phyloP scores from a whole-genome alignment of 2,329 filamentous ascomycete species.

The Shiraia sp. region DNA sequence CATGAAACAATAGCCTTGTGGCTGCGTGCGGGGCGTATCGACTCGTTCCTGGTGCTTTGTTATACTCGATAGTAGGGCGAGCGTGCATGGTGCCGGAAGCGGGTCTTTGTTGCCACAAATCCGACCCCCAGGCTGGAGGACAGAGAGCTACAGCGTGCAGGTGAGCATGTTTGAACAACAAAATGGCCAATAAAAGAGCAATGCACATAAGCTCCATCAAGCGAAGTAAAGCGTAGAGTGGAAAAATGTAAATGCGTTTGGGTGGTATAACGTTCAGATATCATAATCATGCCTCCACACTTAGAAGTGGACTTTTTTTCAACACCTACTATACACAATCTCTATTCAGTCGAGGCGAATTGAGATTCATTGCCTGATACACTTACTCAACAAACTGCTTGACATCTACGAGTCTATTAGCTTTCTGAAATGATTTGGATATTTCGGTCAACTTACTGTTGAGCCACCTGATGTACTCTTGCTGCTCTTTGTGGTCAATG shows the following conservation, averaged over 20 bases:
- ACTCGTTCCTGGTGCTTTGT: constrained; percentile 17
- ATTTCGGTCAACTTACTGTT: constrained; percentile 50
- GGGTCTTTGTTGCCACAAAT: constrained; percentile 9
- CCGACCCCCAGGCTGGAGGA: not conserved
- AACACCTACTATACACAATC: constrained; percentile 34
- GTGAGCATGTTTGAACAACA: not conserved
- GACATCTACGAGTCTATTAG: constrained; percentile 61
- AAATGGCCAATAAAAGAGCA: not conserved
- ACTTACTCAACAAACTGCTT: constrained; percentile 76
- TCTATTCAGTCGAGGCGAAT: constrained; percentile 1
- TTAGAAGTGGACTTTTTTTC: constrained; percentile 10
- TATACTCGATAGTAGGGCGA: constrained; percentile 11
- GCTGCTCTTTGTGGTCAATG: constrained; percentile 98
- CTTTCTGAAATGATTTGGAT: not conserved
- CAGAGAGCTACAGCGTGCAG: too few species aligned
- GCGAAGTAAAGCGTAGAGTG: constrained; percentile 18
- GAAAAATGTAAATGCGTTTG: constrained; percentile 22
- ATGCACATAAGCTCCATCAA: too few species aligned
- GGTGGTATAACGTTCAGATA: constrained; percentile 10
- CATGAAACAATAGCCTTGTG: constrained; percentile 18
- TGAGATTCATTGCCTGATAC: constrained; percentile 15
- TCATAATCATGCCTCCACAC: constrained; percentile 13
- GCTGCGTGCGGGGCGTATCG: constrained; percentile 22
- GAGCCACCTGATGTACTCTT: constrained; percentile 92
- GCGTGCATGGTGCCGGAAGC: constrained; percentile 18